Conservation (phyloP, 345 rosid genomes). For the Hibiscus trionum region DNA sequence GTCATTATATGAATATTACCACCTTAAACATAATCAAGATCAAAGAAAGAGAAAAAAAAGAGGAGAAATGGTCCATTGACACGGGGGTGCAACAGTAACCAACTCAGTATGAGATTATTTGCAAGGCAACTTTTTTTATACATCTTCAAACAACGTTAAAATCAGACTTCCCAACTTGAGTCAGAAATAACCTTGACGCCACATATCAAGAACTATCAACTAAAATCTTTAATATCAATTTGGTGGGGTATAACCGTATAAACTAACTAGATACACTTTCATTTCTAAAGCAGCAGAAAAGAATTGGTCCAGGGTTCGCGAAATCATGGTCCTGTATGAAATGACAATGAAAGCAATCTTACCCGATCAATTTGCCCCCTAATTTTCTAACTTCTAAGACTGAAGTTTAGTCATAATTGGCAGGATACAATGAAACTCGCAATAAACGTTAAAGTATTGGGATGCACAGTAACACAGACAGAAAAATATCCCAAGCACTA, state of each 20-base stretch:
- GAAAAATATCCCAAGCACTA: background rate
- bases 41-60: background rate
- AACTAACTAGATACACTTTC: background rate
- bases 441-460: no score
- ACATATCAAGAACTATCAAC: background rate
- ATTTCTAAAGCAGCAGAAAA: background rate
- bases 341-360: background rate
- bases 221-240: background rate
- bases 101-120: background rate
- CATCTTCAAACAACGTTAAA: background rate
- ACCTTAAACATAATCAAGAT: background rate
- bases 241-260: background rate
- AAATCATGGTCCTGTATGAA: background rate
- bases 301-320: background rate
- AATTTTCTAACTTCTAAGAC: background rate
- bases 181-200: background rate
- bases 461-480: background rate
- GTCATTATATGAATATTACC: background rate
- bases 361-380: background rate
- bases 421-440: no score
- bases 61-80: background rate
- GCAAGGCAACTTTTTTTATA: background rate
- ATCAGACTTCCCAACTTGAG: background rate
- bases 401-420: no score
- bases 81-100: background rate